Evolutionary conservation across 371 early-diverging fungal genomes (phyloP).

Genomic region (Mucor racemosus): DNA sequence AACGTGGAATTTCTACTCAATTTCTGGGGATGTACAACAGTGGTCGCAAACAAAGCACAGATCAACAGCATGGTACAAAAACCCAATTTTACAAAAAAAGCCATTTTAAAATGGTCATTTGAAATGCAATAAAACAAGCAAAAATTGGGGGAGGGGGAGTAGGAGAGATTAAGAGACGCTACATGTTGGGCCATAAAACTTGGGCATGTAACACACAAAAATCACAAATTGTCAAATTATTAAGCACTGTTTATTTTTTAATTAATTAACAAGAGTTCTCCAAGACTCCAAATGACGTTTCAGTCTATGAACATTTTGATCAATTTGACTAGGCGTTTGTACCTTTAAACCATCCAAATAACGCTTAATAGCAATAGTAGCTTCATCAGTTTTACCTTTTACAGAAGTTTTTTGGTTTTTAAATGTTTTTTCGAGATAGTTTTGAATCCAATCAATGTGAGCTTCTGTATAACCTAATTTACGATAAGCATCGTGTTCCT

Average conservation of each 20-base stretch:
- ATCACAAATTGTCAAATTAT: background rate
- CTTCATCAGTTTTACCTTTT: constrained; percentile 32
- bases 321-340: constrained; percentile 41
- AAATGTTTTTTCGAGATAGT: constrained; percentile 26
- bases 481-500: constrained; percentile 26
- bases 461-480: constrained; percentile 32
- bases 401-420: constrained; percentile 30
- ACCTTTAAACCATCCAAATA: constrained; percentile 37
- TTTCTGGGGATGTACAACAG: constrained; percentile 6
- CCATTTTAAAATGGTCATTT: constrained; percentile 3
- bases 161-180: too few relatives aligned
- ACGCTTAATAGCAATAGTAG: constrained; percentile 30
- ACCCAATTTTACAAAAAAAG: background rate
- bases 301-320: constrained; percentile 38
- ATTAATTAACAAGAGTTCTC: constrained; percentile 32
- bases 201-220: too few relatives aligned
- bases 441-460: constrained; percentile 36
- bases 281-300: constrained; percentile 38
- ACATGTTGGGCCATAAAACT: too few relatives aligned
- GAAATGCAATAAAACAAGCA: constrained; percentile 9
- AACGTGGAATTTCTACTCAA: constrained; percentile 2
- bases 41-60: constrained; percentile 6
- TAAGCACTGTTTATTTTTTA: constrained; percentile 3
- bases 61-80: constrained; percentile 9
- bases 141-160: constrained; percentile 10